phyloP scores from a whole-genome alignment of 2,329 filamentous ascomycete genomes.

The Aspergillus terreus region DNA sequence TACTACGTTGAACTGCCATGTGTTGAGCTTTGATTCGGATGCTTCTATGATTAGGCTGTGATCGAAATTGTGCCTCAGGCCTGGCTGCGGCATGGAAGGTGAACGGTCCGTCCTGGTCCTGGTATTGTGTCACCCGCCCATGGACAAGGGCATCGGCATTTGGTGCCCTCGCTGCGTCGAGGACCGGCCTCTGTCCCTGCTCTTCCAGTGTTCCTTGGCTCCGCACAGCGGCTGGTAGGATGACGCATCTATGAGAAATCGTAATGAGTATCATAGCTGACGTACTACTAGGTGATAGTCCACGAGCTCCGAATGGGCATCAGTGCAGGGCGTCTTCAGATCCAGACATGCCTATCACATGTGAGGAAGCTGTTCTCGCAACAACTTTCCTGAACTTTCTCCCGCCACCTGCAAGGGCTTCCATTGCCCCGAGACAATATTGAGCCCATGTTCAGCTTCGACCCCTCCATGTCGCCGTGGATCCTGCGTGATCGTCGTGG shows the following conservation, averaged over 20 bases:
- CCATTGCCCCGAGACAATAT: neutral
- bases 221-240: neutral
- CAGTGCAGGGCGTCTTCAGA: neutral
- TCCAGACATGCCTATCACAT: neutral
- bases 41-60: neutral
- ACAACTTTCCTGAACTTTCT: neutral
- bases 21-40: neutral
- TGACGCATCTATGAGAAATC: neutral
- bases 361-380: neutral
- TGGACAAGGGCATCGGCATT: too few species aligned
- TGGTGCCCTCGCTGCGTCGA: too few species aligned
- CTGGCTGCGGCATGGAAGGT: neutral
- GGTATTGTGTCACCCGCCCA: too few species aligned
- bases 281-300: neutral
- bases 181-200: too few species aligned
- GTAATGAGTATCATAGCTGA: neutral
- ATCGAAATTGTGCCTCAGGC: neutral
- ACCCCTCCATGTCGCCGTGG: neutral
- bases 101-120: neutral
- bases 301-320: neutral
- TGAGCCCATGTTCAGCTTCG: neutral
- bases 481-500: neutral
- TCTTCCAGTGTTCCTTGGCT: too few species aligned
- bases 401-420: neutral
- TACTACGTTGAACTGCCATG: neutral